Evolutionary conservation across 2,329 filamentous ascomycete genomes (phyloP).

Genomic region (Diaporthe ilicicola): DNA sequence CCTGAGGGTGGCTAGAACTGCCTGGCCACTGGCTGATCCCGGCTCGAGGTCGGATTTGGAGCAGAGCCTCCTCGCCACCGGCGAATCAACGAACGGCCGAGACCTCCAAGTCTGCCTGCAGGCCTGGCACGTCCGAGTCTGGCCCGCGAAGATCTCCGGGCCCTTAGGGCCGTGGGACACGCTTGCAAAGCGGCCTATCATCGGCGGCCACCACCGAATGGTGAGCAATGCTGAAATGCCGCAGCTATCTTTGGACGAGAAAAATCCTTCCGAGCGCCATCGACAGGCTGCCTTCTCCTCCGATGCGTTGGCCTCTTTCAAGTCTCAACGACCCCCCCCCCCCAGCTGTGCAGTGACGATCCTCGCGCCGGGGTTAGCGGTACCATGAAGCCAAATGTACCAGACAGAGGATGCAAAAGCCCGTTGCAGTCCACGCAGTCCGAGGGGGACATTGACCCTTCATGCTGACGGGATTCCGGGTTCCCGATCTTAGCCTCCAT

Average conservation of each 20-base stretch:
- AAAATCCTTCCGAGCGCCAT: background rate
- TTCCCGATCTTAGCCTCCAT: background rate
- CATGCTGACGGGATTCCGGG: background rate
- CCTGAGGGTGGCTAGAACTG: background rate
- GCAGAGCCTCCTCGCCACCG: slow-evolving; percentile 29
- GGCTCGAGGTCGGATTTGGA: slow-evolving; percentile 14
- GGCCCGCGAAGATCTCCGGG: slow-evolving; percentile 12
- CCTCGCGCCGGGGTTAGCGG: slow-evolving; percentile 1
- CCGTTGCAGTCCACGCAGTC: background rate
- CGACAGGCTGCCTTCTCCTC: background rate
- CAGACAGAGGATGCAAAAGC: slow-evolving; percentile 4
- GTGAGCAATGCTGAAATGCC: slow-evolving; percentile 13
- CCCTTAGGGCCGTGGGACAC: background rate
- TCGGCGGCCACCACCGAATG: background rate
- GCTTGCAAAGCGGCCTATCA: slow-evolving; percentile 8
- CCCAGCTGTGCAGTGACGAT: slow-evolving; percentile 17
- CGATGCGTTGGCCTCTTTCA: background rate
- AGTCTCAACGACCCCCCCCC: background rate
- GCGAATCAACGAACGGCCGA: slow-evolving; percentile 15
- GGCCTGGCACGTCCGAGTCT: background rate
- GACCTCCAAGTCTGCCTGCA: slow-evolving; percentile 22
- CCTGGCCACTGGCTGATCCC: slow-evolving; percentile 6
- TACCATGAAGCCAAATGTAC: background rate
- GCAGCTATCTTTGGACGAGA: slow-evolving; percentile 19
- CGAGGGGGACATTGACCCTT: background rate